Percentiles rank a stretch among this genome's conserved stretches.
These are phyloP conservation scores for Adansonia gregorii DNA, from an alignment of 441 rosid species.

Conservation along the genomic window DNA sequence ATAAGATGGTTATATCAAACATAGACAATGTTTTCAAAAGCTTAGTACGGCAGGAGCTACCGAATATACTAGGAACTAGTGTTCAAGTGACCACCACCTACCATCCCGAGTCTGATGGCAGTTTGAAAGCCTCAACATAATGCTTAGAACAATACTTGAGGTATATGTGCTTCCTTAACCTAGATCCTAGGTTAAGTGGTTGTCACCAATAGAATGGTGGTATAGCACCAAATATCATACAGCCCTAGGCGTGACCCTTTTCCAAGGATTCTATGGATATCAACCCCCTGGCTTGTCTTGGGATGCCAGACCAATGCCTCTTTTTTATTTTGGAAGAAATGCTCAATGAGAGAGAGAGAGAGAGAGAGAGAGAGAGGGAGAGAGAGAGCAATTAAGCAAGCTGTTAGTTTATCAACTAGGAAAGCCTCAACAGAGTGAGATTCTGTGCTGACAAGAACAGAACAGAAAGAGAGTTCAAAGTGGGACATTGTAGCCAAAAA, in stretches of 20 bases:
- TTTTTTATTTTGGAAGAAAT: no score
- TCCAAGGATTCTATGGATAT: neutral
- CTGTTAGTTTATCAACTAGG: no score
- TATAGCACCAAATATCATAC: neutral
- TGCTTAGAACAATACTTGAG: no score
- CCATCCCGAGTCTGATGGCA: neutral
- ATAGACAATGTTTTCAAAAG: neutral
- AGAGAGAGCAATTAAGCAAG: no score
- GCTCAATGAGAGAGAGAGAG: no score
- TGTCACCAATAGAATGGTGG: neutral
- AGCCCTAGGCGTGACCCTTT: neutral
- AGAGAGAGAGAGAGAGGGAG: no score
- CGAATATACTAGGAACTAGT: neutral
- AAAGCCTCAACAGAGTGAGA: no score
- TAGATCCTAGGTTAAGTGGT: neutral
- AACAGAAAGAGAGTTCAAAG: no score
- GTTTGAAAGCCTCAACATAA: neutral
- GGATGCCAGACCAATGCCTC: neutral
- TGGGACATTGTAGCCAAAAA: no score
- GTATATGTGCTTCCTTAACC: neutral
- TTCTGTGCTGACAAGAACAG: no score
- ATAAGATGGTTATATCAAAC: neutral
- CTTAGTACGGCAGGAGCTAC: neutral
- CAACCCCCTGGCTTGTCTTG: neutral
- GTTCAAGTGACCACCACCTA: neutral